Conservation (phyloP, 495 filamentous ascomycete genomes). For the Cercophora newfieldiana region DNA sequence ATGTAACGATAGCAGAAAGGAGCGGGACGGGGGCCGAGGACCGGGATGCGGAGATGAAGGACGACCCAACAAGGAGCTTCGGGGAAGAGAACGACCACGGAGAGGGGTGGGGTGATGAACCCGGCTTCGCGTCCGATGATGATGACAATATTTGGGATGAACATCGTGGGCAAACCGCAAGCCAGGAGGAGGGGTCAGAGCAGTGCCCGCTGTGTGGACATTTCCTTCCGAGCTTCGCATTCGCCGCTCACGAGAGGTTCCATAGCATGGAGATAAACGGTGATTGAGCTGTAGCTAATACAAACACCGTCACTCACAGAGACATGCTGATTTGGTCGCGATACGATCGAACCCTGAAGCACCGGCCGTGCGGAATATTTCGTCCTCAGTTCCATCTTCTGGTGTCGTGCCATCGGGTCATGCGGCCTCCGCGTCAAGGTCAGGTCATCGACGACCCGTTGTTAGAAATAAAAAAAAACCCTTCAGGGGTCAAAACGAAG, state of each 20-base stretch:
- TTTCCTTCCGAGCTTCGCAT: conserved; percentile 69
- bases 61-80: no score
- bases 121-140: neutral
- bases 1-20: neutral
- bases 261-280: conserved; percentile 49
- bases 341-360: no score
- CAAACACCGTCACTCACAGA: neutral
- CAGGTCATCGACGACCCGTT: no score
- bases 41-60: neutral
- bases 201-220: conserved; percentile 62
- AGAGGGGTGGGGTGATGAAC: neutral
- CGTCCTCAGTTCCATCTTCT: no score
- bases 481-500: no score
- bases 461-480: no score
- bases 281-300: neutral
- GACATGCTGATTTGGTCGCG: neutral
- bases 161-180: neutral
- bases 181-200: conserved; percentile 11
- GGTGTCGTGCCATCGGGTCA: no score
- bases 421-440: no score
- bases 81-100: neutral
- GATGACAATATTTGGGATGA: conserved; percentile 29
- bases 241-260: conserved; percentile 69
- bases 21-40: neutral
- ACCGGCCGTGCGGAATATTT: no score